These are phyloP conservation scores for Umbelopsis sp. DNA, from an alignment of 192 early-diverging fungal species.

Conservation along the genomic window DNA sequence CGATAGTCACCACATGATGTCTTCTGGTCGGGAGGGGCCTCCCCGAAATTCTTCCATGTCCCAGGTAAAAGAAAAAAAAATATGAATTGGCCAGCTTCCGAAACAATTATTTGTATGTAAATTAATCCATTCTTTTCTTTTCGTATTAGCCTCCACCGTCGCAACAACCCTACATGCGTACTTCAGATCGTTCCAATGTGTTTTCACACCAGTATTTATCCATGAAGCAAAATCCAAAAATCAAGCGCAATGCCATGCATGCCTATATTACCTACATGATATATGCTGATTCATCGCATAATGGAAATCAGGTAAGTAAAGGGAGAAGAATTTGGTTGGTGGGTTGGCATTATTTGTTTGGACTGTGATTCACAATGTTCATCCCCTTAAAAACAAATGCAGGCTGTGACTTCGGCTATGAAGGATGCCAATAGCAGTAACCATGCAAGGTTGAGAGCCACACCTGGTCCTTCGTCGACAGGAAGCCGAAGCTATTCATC, in stretches of 20 bases:
- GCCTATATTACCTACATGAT: constrained; percentile 56
- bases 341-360: too few species aligned
- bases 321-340: neutral
- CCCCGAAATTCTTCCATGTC: neutral
- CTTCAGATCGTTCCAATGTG: constrained; percentile 1
- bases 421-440: neutral
- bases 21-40: neutral
- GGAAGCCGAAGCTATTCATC: neutral
- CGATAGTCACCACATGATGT: neutral
- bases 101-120: too few species aligned
- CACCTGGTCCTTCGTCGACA: neutral
- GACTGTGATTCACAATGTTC: too few species aligned
- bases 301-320: neutral
- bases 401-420: neutral
- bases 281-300: constrained; percentile 40
- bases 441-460: neutral
- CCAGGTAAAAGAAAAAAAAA: neutral
- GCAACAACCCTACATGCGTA: neutral
- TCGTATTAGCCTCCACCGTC: neutral
- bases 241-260: constrained; percentile 51
- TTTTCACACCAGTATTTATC: constrained; percentile 15
- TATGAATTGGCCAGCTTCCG: too few species aligned
- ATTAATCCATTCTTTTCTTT: too few species aligned
- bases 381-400: neutral
- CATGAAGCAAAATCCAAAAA: constrained; percentile 49